Percentiles rank a stretch among this genome's conserved stretches.
phyloP scores from a whole-genome alignment of 2,329 filamentous ascomycete species.

The Penicillium crustosum region DNA sequence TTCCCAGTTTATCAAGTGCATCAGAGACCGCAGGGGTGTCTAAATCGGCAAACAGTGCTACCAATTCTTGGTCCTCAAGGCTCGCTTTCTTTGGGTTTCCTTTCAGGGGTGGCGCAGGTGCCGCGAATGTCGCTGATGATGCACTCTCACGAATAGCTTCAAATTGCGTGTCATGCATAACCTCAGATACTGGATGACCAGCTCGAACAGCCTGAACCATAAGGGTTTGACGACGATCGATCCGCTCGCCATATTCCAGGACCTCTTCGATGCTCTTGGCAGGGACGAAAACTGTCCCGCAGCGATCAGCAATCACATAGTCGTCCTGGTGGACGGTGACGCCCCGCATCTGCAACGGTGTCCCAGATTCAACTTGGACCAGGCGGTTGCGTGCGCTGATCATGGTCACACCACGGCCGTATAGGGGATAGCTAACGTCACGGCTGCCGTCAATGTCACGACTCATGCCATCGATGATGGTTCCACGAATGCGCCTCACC shows the following conservation, averaged over 20 bases:
- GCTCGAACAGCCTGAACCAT: conserved; percentile 23
- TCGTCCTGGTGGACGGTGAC: conserved; percentile 20
- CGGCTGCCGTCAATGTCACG: conserved; percentile 38
- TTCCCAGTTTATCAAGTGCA: conserved; percentile 25
- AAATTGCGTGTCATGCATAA: conserved; percentile 25
- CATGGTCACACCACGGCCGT: conserved; percentile 35
- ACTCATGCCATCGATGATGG: conserved; percentile 36
- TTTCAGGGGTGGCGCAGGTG: not conserved
- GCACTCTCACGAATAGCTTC: conserved; percentile 13
- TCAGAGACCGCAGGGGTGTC: conserved; percentile 24
- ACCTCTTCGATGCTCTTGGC: conserved; percentile 19
- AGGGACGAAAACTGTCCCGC: conserved; percentile 21
- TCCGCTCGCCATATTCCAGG: conserved; percentile 13
- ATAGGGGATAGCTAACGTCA: conserved; percentile 36
- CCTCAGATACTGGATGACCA: conserved; percentile 18
- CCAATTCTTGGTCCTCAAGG: conserved; percentile 18
- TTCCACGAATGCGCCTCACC: conserved; percentile 29
- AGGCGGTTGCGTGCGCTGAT: conserved; percentile 35
- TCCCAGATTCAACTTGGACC: conserved; percentile 35
- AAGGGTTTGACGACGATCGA: conserved; percentile 17
- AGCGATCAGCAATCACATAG: conserved; percentile 24
- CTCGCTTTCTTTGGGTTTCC: conserved; percentile 11
- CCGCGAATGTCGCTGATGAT: not conserved
- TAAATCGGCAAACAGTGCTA: conserved; percentile 17
- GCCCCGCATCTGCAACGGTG: conserved; percentile 21